These are phyloP conservation scores for Hansfordia pulvinata DNA, from an alignment of 2,329 filamentous ascomycete genomes.

Conservation along the genomic window DNA sequence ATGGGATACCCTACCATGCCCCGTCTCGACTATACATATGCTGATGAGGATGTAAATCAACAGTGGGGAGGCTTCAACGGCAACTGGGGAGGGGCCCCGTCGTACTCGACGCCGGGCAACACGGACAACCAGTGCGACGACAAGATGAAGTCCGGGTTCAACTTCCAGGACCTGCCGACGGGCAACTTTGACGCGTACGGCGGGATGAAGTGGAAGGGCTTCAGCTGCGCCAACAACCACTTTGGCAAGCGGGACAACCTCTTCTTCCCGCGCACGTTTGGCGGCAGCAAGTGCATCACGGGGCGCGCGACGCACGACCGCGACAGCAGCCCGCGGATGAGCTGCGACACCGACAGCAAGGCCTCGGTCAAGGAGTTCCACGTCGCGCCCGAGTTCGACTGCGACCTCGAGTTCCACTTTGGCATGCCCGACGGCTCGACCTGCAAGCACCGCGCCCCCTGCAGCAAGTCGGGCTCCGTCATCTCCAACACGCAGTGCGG, in stretches of 20 bases:
- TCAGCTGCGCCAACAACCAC: conserved; percentile 50
- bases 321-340: conserved; percentile 43
- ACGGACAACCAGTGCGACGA: conserved; percentile 63
- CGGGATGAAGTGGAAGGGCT: conserved; percentile 63
- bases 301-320: conserved; percentile 34
- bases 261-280: conserved; percentile 32
- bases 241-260: conserved; percentile 42
- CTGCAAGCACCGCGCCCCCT: conserved; percentile 67
- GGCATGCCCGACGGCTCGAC: conserved; percentile 67
- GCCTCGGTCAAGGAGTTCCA: conserved; percentile 71
- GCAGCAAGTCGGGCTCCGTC: conserved; percentile 52
- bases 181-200: conserved; percentile 54
- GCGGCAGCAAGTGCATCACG: conserved; percentile 45
- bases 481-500: conserved; percentile 83
- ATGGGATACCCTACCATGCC: not conserved
- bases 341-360: conserved; percentile 30
- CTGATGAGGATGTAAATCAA: conserved; percentile 7
- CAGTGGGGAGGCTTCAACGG: conserved; percentile 7
- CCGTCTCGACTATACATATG: not conserved
- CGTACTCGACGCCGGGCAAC: conserved; percentile 57
- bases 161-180: conserved; percentile 50
- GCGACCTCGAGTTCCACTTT: conserved; percentile 75
- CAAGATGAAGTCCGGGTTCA: conserved; percentile 57
- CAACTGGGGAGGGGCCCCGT: no score
- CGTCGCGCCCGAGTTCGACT: conserved; percentile 60